Base-by-base conservation (phyloP, 129 eudicot genomes). In the Erigeron canadensis region DNA sequence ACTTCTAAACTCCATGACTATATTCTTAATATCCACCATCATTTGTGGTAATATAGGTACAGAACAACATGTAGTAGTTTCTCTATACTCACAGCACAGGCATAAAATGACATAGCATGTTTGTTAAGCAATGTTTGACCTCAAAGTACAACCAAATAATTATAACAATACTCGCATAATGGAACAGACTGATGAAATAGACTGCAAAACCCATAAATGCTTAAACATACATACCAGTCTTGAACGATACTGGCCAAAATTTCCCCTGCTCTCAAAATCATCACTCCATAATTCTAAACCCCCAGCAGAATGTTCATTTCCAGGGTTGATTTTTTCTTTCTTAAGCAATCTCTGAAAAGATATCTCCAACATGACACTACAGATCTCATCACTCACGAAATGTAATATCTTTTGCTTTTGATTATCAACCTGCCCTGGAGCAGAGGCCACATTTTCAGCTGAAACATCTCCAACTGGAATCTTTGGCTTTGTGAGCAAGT, bases 281-380 rank as follows among this genome's bases (percentile, higher is more conserved):
- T 95, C 90, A 82, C 85, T 86, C 97, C 97, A 95, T 68, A 90
- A 81, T 73, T 95, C 99, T 67, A 95, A n/a, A 10, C 85, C 46
- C 54, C 88, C 92, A 53, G 71, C 74, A 75, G 67, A 43, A 75
- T 75, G 65, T 75, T 79, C 75, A 69, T 85, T 70, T 55, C 81
- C 97, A 79, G 86, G 82, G 63, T 80, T 83, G 67, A 86, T 73
- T 67, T 85, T 90, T 78, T 95, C 99, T 80, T 84, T 95, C 83
- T 82, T 95, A 77, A 95, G 83, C 83, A 95, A 71, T 60, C 96
- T 89, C 51, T 77, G 86, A 78, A 87, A 90, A 72, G 96, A 84
- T 63, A 77, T 72, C 64, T 86, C 96, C 71, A 95, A 59, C 76
- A 90, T 71, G 74, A 80, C 83, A 74, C 83, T 80, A 74, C 89